phyloP scores from a whole-genome alignment of 108 stramenopile genomes.

The Mediolabrus comicus region DNA sequence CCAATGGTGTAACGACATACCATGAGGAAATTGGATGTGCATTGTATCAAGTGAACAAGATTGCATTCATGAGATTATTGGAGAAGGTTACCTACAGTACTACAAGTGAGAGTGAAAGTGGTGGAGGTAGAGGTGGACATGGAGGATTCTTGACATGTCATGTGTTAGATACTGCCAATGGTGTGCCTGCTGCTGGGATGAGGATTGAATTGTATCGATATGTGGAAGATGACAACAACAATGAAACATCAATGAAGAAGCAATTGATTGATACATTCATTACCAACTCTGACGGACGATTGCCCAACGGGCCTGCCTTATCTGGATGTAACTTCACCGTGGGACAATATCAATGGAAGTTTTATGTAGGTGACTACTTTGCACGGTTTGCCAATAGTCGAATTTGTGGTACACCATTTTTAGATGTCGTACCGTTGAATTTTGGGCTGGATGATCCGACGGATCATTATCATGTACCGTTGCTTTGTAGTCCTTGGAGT shows the following conservation, averaged over 20 bases:
- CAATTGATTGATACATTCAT: slow-evolving; percentile 58
- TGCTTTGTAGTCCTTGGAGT: slow-evolving; percentile 86
- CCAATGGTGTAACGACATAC: too few relatives aligned
- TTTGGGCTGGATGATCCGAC: slow-evolving; percentile 93
- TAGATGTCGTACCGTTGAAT: slow-evolving; percentile 77
- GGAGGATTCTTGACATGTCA: slow-evolving; percentile 88
- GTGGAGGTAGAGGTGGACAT: slow-evolving; percentile 41
- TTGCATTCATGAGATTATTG: slow-evolving; percentile 91
- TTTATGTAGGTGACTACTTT: slow-evolving; percentile 88
- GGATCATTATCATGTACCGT: slow-evolving; percentile 91
- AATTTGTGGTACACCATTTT: slow-evolving; percentile 74
- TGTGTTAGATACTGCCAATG: slow-evolving; percentile 87
- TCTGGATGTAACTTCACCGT: slow-evolving; percentile 66
- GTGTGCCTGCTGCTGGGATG: slow-evolving; percentile 76
- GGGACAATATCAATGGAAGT: slow-evolving; percentile 83
- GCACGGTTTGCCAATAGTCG: slow-evolving; percentile 56
- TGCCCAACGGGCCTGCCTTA: slow-evolving; percentile 74
- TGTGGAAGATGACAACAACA: slow-evolving; percentile 38
- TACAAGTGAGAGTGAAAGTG: slow-evolving; percentile 40
- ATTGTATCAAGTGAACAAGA: slow-evolving; percentile 84
- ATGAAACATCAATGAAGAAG: not conserved
- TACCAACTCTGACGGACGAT: slow-evolving; percentile 83
- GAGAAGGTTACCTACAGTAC: slow-evolving; percentile 42
- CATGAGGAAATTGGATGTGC: slow-evolving; percentile 70
- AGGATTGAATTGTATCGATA: slow-evolving; percentile 61